A percentile compares a stretch with the other conserved stretches of the same genome.
These are phyloP conservation scores for Claviceps sp. DNA, from an alignment of 2,329 filamentous ascomycete genomes.

Conservation along the genomic window DNA sequence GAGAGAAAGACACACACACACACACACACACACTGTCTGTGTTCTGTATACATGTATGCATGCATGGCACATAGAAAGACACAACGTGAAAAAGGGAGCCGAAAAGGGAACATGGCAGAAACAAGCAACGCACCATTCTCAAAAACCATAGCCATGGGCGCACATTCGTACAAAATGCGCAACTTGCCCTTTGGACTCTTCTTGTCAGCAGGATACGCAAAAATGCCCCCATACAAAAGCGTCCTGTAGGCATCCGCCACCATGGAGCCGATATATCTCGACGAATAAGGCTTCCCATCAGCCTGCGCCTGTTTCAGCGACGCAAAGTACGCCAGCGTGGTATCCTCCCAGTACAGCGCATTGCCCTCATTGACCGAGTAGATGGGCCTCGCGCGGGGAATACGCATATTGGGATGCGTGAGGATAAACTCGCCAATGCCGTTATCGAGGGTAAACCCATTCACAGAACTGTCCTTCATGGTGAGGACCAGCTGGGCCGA, in stretches of 20 bases:
- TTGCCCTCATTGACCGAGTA: conserved; percentile 99
- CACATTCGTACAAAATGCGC: conserved; percentile 93
- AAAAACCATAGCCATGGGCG: conserved; percentile 94
- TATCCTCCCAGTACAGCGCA: conserved; percentile 87
- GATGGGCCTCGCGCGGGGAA: conserved; percentile 69
- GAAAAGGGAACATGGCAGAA: not conserved
- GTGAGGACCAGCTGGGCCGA: conserved; percentile 94
- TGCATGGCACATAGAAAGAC: not conserved
- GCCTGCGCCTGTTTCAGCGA: conserved; percentile 68
- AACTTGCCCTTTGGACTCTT: conserved; percentile 98
- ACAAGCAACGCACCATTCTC: conserved; percentile 65
- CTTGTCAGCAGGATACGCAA: conserved; percentile 94
- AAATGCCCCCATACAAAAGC: conserved; percentile 87
- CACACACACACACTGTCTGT: too few relatives aligned
- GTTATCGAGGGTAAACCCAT: conserved; percentile 96
- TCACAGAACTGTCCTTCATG: conserved; percentile 83
- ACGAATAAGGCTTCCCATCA: conserved; percentile 78
- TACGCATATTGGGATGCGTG: conserved; percentile 85
- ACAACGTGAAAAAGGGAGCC: not conserved
- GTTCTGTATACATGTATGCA: too few relatives aligned
- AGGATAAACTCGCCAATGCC: conserved; percentile 97
- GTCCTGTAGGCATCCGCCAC: conserved; percentile 97
- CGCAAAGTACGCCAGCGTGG: conserved; percentile 77
- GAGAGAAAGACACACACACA: too few relatives aligned
- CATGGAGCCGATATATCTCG: conserved; percentile 95